These are phyloP conservation scores for Leishmania turanica DNA, from an alignment of 208 protist genomes.

Conservation along the genomic window DNA sequence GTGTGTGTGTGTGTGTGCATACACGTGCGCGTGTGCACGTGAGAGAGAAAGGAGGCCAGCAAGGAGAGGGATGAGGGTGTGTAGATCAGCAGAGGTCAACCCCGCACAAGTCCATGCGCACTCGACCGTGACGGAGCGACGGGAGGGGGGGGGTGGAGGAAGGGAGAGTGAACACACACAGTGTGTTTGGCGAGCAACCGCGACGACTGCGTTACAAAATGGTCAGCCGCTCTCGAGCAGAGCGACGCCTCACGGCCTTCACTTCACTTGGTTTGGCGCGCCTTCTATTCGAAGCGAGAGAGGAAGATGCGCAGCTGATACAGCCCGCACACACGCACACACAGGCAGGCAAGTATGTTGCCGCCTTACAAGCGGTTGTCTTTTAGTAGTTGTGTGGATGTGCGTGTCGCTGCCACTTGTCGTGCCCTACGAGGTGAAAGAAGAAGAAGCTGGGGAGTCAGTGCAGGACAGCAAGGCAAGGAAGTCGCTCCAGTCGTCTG, in stretches of 20 bases:
- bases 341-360: not conserved
- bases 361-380: not conserved
- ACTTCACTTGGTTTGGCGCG: not conserved
- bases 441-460: slow-evolving; percentile 21
- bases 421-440: not conserved
- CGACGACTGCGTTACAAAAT: not conserved
- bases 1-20: not conserved
- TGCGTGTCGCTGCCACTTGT: not conserved
- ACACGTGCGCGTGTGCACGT: not conserved
- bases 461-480: slow-evolving; percentile 26
- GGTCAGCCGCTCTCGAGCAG: not conserved
- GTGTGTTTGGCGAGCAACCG: not conserved
- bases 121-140: not conserved
- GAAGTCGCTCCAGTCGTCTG: slow-evolving; percentile 25
- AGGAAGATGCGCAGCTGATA: not conserved
- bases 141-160: not conserved
- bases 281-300: not conserved
- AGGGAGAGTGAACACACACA: not conserved
- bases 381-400: not conserved
- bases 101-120: not conserved
- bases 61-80: not conserved
- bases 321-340: not conserved
- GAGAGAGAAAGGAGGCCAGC: not conserved
- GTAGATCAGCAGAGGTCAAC: not conserved
- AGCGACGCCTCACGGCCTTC: not conserved